A percentile compares a stretch with the other conserved stretches of the same genome.
Conservation (phyloP, 208 protist species). For the Trypanosoma scelopori region DNA sequence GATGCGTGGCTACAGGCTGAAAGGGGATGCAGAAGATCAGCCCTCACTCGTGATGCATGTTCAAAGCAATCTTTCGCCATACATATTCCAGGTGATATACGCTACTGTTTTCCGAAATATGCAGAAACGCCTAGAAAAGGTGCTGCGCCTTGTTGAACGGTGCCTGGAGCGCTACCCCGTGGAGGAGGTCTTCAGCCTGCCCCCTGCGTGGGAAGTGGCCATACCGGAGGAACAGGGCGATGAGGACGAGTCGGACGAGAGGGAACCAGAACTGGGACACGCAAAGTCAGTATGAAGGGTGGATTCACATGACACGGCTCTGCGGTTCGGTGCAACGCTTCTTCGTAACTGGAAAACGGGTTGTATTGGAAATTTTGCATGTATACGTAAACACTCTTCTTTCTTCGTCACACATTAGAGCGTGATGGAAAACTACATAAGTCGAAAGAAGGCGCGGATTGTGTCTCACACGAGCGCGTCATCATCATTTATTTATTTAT, state of each 20-base stretch:
- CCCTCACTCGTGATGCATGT: slow-evolving; percentile 41
- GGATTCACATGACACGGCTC: too few species aligned
- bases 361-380: too few species aligned
- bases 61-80: slow-evolving; percentile 26
- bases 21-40: slow-evolving; percentile 26
- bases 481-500: too few species aligned
- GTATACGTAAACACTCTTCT: too few species aligned
- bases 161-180: slow-evolving; percentile 49
- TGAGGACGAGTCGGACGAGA: slow-evolving; percentile 20
- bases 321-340: too few species aligned
- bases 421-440: too few species aligned
- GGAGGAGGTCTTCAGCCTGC: slow-evolving; percentile 59
- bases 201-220: slow-evolving; percentile 57
- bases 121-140: slow-evolving; percentile 67
- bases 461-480: too few species aligned
- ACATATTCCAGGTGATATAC: slow-evolving; percentile 52
- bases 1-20: slow-evolving; percentile 31
- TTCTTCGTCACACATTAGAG: too few species aligned
- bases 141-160: slow-evolving; percentile 49
- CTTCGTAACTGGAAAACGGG: too few species aligned
- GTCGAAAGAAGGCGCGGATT: too few species aligned
- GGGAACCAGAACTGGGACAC: too few species aligned
- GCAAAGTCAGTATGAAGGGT: too few species aligned
- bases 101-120: slow-evolving; percentile 46
- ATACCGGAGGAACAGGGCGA: slow-evolving; percentile 61